These are phyloP conservation scores for Middelhovenomyces tepae DNA, from an alignment of 805 yeast species.

Conservation along the genomic window DNA sequence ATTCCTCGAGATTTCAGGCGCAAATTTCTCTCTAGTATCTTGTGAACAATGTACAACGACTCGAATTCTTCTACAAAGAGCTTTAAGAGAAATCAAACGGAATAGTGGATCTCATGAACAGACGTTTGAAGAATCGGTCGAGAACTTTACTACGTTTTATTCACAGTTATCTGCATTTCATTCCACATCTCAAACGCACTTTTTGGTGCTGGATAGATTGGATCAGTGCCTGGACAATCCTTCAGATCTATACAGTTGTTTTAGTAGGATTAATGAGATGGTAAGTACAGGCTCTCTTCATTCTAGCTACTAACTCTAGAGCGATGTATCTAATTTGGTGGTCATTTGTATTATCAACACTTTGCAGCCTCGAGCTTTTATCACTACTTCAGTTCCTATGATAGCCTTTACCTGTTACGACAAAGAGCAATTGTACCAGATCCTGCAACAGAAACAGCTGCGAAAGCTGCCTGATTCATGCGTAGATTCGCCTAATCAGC, in stretches of 20 bases:
- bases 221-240: slow-evolving; percentile 40
- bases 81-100: slow-evolving; percentile 31
- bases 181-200: slow-evolving; percentile 25
- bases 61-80: slow-evolving; percentile 39
- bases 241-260: slow-evolving; percentile 32
- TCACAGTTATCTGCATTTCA: slow-evolving; percentile 30
- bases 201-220: slow-evolving; percentile 42
- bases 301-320: slow-evolving; percentile 4
- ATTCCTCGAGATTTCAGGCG: slow-evolving; percentile 24
- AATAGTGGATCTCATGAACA: slow-evolving; percentile 27
- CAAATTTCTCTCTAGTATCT: slow-evolving; percentile 30
- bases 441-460: slow-evolving; percentile 28
- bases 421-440: slow-evolving; percentile 29
- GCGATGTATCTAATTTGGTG: slow-evolving; percentile 30
- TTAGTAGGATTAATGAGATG: slow-evolving; percentile 36
- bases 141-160: slow-evolving; percentile 37
- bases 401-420: slow-evolving; percentile 37
- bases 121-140: slow-evolving; percentile 28
- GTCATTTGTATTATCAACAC: slow-evolving; percentile 37
- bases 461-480: slow-evolving; percentile 9
- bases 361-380: slow-evolving; percentile 35
- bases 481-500: slow-evolving; percentile 13
- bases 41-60: slow-evolving; percentile 44
- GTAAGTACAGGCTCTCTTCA: slow-evolving; percentile 9
- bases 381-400: slow-evolving; percentile 36